Conservation (phyloP, 202 grass and related monocot genomes). For the Carex arenaria region DNA sequence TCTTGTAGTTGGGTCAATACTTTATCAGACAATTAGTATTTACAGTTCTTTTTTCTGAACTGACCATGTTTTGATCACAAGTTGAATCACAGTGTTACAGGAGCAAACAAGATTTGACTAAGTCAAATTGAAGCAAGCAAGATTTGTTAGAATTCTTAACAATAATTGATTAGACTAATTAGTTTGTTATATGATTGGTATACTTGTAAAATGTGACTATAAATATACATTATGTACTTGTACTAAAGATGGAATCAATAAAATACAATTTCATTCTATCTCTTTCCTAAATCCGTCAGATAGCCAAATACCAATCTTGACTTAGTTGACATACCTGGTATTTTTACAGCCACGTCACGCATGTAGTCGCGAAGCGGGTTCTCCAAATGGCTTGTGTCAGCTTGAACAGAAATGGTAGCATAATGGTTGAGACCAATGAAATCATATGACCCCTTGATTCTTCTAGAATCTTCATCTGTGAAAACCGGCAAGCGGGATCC, state of each 20-base stretch:
- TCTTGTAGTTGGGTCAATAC: background rate
- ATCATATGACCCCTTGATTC: conserved; percentile 56
- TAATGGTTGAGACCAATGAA: conserved; percentile 93
- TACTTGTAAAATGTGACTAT: too few relatives aligned
- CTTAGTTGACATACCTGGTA: conserved; percentile 33
- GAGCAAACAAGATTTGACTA: too few relatives aligned
- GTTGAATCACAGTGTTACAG: background rate
- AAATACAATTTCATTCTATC: too few relatives aligned
- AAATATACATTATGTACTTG: too few relatives aligned
- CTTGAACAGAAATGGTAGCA: conserved; percentile 31
- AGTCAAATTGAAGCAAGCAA: too few relatives aligned
- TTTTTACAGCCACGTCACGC: conserved; percentile 47
- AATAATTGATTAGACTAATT: too few relatives aligned
- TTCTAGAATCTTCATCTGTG: conserved; percentile 36
- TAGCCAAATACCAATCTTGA: background rate
- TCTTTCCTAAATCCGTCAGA: background rate
- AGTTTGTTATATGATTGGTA: too few relatives aligned
- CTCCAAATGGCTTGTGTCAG: conserved; percentile 44
- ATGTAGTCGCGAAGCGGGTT: conserved; percentile 45
- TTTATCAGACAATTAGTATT: background rate
- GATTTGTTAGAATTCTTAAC: too few relatives aligned
- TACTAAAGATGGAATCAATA: too few relatives aligned
- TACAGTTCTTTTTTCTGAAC: background rate
- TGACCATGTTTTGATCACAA: conserved; percentile 3
- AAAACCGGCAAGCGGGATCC: conserved; percentile 64